A percentile compares a stretch with the other conserved stretches of the same genome.
Conservation (phyloP, 345 rosid genomes). For the Acer saccharum region DNA sequence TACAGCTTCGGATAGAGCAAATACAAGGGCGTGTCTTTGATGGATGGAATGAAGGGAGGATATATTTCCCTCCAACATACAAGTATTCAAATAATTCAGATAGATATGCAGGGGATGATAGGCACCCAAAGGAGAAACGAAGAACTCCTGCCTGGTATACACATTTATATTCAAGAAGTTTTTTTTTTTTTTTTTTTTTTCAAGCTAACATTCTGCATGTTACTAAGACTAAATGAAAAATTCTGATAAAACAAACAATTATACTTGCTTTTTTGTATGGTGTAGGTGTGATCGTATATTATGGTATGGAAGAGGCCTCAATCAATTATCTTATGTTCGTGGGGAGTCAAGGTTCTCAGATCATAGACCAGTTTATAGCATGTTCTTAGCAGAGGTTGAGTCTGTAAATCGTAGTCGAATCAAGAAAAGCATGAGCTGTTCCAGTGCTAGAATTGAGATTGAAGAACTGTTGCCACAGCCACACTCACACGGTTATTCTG, state of each 20-base stretch:
- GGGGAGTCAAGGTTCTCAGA: conserved; percentile 99
- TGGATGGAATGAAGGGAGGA: conserved; percentile 94
- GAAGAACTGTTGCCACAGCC: conserved; percentile 87
- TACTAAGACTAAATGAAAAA: not conserved
- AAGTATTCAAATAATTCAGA: conserved; percentile 96
- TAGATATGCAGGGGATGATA: conserved; percentile 81
- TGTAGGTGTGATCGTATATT: conserved; percentile 97
- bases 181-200: not conserved
- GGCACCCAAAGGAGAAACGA: conserved; percentile 84
- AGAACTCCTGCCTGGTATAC: conserved; percentile 96
- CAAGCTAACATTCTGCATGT: not conserved
- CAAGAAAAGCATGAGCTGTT: conserved; percentile 70
- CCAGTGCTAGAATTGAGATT: conserved; percentile 79
- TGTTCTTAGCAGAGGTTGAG: conserved; percentile 87
- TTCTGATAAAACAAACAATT: not conserved
- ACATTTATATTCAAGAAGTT: not conserved
- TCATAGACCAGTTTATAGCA: conserved; percentile 91
- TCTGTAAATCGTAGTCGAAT: conserved; percentile 53
- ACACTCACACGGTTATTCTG: conserved; percentile 51
- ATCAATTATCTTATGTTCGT: conserved; percentile 86
- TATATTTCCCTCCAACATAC: conserved; percentile 98
- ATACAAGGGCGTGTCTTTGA: conserved; percentile 70
- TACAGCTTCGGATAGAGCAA: conserved; percentile 83
- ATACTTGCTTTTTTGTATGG: not conserved
- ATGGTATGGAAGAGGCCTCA: conserved; percentile 91